These are phyloP conservation scores for Rhodotorula glutinis DNA, from an alignment of 1,284 basidiomycete genomes.

Conservation along the genomic window DNA sequence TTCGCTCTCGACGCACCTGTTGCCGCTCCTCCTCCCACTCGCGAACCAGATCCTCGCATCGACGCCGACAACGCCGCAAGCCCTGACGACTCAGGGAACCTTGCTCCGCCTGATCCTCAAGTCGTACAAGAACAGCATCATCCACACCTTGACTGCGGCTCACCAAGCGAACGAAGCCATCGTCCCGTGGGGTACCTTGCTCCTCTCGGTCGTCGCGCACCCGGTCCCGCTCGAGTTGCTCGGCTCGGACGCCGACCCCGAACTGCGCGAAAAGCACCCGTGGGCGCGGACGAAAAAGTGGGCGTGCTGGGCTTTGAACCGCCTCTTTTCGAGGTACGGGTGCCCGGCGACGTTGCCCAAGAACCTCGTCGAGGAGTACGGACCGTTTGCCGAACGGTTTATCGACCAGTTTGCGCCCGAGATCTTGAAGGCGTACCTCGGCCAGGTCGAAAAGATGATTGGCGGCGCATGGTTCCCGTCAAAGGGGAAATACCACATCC, in stretches of 20 bases:
- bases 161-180: constrained; percentile 68
- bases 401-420: constrained; percentile 73
- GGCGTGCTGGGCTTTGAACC: constrained; percentile 63
- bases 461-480: constrained; percentile 65
- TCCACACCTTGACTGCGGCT: constrained; percentile 64
- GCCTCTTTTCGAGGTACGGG: constrained; percentile 59
- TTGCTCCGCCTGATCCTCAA: constrained; percentile 79
- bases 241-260: constrained; percentile 60
- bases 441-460: constrained; percentile 69
- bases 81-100: constrained; percentile 52
- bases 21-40: constrained; percentile 68
- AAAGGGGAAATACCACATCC: constrained; percentile 74
- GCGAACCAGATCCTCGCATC: constrained; percentile 62
- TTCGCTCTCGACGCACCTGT: constrained; percentile 60
- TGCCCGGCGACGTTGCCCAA: constrained; percentile 77
- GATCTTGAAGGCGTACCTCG: constrained; percentile 72
- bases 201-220: constrained; percentile 71
- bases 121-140: constrained; percentile 73
- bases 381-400: constrained; percentile 70
- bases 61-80: constrained; percentile 43
- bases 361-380: constrained; percentile 62
- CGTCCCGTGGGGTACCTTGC: constrained; percentile 77
- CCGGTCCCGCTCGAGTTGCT: constrained; percentile 62
- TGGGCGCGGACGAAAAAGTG: constrained; percentile 91
- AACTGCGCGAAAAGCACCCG: constrained; percentile 68